These are phyloP conservation scores for Dioscorea dumetorum DNA, from an alignment of 106 monocot species.

Conservation along the genomic window DNA sequence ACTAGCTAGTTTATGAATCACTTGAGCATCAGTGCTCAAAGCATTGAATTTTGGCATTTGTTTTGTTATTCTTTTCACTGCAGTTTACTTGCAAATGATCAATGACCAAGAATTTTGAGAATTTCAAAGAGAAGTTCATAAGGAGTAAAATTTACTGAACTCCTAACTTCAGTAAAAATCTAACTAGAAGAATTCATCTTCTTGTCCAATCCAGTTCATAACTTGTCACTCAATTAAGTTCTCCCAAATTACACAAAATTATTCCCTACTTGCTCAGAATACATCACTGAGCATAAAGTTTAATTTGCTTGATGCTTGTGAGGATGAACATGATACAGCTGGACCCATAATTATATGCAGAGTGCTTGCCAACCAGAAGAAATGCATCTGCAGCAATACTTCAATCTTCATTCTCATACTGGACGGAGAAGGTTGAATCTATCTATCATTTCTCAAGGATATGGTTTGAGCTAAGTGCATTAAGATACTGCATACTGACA, in stretches of 20 bases:
- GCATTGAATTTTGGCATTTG: too few species aligned
- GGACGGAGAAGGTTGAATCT: constrained; percentile 51
- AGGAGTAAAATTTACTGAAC: neutral
- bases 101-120: neutral
- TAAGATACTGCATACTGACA: too few species aligned
- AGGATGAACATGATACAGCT: constrained; percentile 80
- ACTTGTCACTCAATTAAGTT: too few species aligned
- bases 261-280: constrained; percentile 9
- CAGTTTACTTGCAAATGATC: too few species aligned
- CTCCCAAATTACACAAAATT: neutral
- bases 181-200: neutral
- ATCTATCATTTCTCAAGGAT: too few species aligned
- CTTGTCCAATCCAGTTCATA: neutral
- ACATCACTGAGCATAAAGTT: constrained; percentile 16
- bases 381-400: constrained; percentile 46
- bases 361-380: constrained; percentile 46
- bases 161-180: too few species aligned
- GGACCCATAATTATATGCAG: constrained; percentile 53
- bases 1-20: too few species aligned
- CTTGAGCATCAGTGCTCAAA: too few species aligned
- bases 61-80: too few species aligned
- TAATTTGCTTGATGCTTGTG: constrained; percentile 54
- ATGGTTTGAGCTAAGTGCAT: too few species aligned
- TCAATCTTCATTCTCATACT: constrained; percentile 61
- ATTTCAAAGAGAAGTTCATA: neutral